Evolutionary conservation across 192 early-diverging fungal genomes (phyloP).

Genomic region (Gigaspora rosea): DNA sequence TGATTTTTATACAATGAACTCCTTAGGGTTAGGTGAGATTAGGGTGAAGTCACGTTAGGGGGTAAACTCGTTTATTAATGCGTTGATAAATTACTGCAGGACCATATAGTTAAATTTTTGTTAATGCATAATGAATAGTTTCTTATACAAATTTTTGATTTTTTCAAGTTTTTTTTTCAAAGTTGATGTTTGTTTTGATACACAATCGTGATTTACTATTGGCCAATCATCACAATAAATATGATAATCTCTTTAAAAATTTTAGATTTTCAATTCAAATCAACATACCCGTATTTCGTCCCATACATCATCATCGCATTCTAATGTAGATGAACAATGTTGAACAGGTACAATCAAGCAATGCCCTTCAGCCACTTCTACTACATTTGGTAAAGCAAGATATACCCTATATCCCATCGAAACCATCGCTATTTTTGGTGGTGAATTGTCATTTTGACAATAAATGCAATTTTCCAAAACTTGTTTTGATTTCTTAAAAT

Average conservation of each 20-base stretch:
- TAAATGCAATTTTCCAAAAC: constrained; percentile 72
- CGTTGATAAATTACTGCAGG: too few relatives aligned
- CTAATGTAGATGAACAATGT: constrained; percentile 79
- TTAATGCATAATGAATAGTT: too few relatives aligned
- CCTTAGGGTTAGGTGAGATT: too few relatives aligned
- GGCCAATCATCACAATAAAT: not conserved
- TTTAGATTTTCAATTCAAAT: not conserved
- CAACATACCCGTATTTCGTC: constrained; percentile 79
- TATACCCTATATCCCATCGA: constrained; percentile 78
- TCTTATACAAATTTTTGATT: too few relatives aligned
- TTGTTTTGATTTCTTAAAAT: constrained; percentile 66
- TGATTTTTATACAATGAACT: too few relatives aligned
- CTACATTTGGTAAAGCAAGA: constrained; percentile 71
- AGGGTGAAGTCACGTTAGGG: too few relatives aligned
- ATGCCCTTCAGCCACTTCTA: constrained; percentile 80
- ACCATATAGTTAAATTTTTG: too few relatives aligned
- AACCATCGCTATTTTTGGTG: constrained; percentile 71
- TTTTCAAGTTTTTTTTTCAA: too few relatives aligned
- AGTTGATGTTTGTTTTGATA: too few relatives aligned
- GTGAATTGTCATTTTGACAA: constrained; percentile 72
- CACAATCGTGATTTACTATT: too few relatives aligned
- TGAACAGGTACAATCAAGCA: constrained; percentile 91
- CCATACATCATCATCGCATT: constrained; percentile 91
- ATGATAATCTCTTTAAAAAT: not conserved
- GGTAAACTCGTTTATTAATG: too few relatives aligned